Evolutionary conservation across 108 stramenopile genomes (phyloP), one percentile per base, ranked within the genome.

Genomic region (Cylindrotheca closterium): DNA sequence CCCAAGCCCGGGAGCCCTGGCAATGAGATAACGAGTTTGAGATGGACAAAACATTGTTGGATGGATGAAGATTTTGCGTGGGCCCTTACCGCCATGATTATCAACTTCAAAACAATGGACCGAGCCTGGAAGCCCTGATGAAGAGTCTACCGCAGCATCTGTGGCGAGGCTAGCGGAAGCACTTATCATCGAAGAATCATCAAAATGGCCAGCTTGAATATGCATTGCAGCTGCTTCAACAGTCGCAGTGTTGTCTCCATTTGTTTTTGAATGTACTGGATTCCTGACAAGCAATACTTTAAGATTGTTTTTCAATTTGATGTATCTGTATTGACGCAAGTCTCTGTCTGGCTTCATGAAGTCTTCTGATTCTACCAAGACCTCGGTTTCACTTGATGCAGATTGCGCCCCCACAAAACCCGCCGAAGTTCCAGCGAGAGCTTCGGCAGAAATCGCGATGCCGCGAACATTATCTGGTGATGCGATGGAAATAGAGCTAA

Each of bases 171-270:
- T n/a, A n/a, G n/a, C n/a, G n/a, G n/a, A n/a, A n/a, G n/a, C n/a
- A n/a, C n/a, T n/a, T n/a, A n/a, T n/a, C n/a, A n/a, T n/a, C n/a
- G n/a, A n/a, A 2, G 74, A 75, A 46, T 90, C 76, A 58, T 93
- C 86, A 67, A 93, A 88, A 63, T 93, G 92, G 1, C 92, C 92
- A n/a, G 89, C 92, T 53, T 87, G 79, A 0, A 93, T 84, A 53
- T 93, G 92, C 4, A 90, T 74, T 1, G 89, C 70, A 7, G 84
- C 92, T 1, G 88, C 87, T 64, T 93, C 92, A 15, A 82, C 84
- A 50, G 81, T 81, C 15, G 85, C 65, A 27, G 49, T 28, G 10
- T 50, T 52, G 7, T 54, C 31, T 29, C 59, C 58, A n/a, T 54
- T 42, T 5, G 23, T 34, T 2, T 45, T 67, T n/a, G n/a, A n/a